Evolutionary conservation across 2,329 filamentous ascomycete species (phyloP).

Genomic region (Didymella keratinophila): DNA sequence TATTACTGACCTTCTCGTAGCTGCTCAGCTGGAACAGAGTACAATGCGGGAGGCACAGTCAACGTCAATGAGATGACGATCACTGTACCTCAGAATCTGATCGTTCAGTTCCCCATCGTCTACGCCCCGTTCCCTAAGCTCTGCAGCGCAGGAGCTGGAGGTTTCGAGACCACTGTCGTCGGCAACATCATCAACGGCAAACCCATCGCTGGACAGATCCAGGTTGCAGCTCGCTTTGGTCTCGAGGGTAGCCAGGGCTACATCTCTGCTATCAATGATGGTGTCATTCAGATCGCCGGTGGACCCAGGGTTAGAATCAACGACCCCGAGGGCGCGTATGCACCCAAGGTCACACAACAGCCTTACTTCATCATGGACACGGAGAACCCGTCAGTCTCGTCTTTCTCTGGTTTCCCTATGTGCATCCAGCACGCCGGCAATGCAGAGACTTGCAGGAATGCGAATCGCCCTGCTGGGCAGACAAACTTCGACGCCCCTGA

Average conservation of each 20-base stretch:
- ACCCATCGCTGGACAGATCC: slow-evolving; percentile 52
- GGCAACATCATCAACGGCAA: slow-evolving; percentile 52
- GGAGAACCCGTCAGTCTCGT: slow-evolving; percentile 57
- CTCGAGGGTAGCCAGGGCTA: slow-evolving; percentile 50
- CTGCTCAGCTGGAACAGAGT: slow-evolving; percentile 34
- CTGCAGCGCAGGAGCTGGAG: slow-evolving; percentile 30
- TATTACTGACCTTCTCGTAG: slow-evolving; percentile 20
- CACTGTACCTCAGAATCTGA: slow-evolving; percentile 59
- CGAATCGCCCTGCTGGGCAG: slow-evolving; percentile 47
- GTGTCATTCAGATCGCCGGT: slow-evolving; percentile 49
- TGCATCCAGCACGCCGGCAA: slow-evolving; percentile 56
- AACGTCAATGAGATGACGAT: slow-evolving; percentile 57
- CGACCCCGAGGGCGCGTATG: slow-evolving; percentile 57
- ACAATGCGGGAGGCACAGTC: slow-evolving; percentile 58
- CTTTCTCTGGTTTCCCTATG: slow-evolving; percentile 62
- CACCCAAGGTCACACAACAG: slow-evolving; percentile 26
- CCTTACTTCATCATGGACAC: slow-evolving; percentile 60
- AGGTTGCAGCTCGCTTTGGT: slow-evolving; percentile 46
- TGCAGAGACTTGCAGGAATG: slow-evolving; percentile 48
- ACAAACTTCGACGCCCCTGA: slow-evolving; percentile 44
- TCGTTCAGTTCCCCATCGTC: slow-evolving; percentile 59
- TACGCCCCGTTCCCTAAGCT: slow-evolving; percentile 54
- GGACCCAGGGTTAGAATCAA: slow-evolving; percentile 53
- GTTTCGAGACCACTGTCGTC: slow-evolving; percentile 43
- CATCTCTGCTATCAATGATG: slow-evolving; percentile 48